Evolutionary conservation across 2,329 filamentous ascomycete species (phyloP), one percentile per base, ranked within the genome.

Genomic region (Septoria petroselini): DNA sequence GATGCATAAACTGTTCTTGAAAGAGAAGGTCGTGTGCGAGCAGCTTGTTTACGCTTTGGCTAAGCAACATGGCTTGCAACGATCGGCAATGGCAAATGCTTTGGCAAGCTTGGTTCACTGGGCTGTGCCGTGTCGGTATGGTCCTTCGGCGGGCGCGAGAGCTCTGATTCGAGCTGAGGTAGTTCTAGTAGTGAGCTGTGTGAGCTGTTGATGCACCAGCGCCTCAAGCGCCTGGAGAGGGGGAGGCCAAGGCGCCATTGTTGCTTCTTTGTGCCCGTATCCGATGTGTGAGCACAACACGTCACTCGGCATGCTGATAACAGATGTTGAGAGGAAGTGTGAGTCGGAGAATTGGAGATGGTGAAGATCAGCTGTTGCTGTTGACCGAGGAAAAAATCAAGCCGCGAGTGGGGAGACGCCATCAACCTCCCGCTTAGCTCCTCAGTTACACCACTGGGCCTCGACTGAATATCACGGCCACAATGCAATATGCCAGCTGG

Each of bases 11-110:
- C 14, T n/a, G 21, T 12, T 41, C 55, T 39, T 34, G 47, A 58
- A 47, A 31, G 37, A 55, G 55, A 41, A 58, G 53, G 53, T 56
- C 50, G 50, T 56, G 53, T 41, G 44, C 31, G 17, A 41, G 45
- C 37, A 15, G 19, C 35, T 18, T 12, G 9, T 17, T 39, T 45
- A 41, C 44, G 41, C 51, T 48, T 46, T 21, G 37, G 48, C 53
- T 47, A 52, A 58, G 53, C 55, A 53, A 44, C 44, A 31, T 45
- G 48, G 35, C 40, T 43, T 44, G 53, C 33, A 48, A 42, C 41
- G 55, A 58, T 58, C 53, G 44, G 21, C 54, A 31, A 34, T 33
- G 30, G 38, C 27, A 48, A 34, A 43, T 31, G 44, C 44, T 53
- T 49, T 34, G 29, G n/a, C 29, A 34, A 39, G 48, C 48, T 50